A percentile compares a stretch with the other conserved stretches of the same genome.
Evolutionary conservation across 139 green algal genomes (phyloP).

Genomic region (Tetradesmus lagerheimii): DNA sequence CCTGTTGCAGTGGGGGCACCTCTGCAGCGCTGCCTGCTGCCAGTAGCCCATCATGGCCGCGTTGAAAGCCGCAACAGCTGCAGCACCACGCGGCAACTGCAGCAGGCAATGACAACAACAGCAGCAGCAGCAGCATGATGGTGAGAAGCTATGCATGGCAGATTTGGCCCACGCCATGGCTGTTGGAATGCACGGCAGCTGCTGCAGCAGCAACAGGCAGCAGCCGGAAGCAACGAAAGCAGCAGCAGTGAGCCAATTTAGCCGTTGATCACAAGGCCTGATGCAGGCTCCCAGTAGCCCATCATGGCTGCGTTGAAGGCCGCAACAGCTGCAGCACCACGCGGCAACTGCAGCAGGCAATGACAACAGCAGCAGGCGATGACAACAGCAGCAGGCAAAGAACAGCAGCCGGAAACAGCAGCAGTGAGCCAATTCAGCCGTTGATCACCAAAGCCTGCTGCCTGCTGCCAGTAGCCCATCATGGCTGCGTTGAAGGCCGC

Average conservation of each 20-base stretch:
- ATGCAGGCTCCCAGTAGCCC: neutral
- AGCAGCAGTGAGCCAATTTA: too few relatives aligned
- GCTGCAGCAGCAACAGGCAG: neutral
- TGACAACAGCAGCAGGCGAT: too few relatives aligned
- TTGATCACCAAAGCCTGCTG: too few relatives aligned
- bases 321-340: too few relatives aligned
- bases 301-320: neutral
- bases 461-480: neutral
- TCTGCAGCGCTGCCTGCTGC: neutral
- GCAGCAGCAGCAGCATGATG: too few relatives aligned
- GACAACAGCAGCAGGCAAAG: neutral
- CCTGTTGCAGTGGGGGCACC: slow-evolving; percentile 24
- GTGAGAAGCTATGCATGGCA: too few relatives aligned
- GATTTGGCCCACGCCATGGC: too few relatives aligned
- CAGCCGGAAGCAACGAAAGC: neutral
- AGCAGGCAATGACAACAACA: neutral
- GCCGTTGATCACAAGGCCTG: too few relatives aligned
- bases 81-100: slow-evolving; percentile 9
- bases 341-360: too few relatives aligned
- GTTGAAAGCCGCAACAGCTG: slow-evolving; percentile 18
- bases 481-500: neutral
- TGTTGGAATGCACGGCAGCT: too few relatives aligned
- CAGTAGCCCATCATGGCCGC: slow-evolving; percentile 7
- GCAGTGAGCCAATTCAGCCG: too few relatives aligned
- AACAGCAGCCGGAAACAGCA: neutral